phyloP scores from a whole-genome alignment of 345 rosid species.

The Acer campestre region DNA sequence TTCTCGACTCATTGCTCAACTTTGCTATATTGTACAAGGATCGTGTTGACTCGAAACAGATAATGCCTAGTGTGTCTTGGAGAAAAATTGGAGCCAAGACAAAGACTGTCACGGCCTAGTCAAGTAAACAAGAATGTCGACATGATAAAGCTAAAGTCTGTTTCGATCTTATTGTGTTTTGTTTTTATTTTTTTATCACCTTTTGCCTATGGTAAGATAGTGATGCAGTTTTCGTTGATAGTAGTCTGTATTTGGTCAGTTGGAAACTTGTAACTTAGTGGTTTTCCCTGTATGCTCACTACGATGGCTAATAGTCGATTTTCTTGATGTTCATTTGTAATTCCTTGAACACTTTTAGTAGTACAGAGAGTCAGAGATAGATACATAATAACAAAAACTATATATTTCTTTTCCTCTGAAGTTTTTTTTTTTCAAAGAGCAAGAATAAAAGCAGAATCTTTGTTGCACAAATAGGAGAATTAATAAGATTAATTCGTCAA shows the following conservation, averaged over 20 bases:
- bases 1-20: slow-evolving; percentile 90
- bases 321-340: no score
- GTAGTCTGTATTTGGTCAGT: not conserved
- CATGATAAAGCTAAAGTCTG: not conserved
- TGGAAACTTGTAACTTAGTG: not conserved
- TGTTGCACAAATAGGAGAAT: not conserved
- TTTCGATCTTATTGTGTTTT: not conserved
- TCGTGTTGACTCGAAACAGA: slow-evolving; percentile 83
- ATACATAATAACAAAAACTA: not conserved
- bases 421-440: not conserved
- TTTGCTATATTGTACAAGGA: slow-evolving; percentile 76
- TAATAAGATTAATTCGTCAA: slow-evolving; percentile 7
- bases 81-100: slow-evolving; percentile 81
- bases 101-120: slow-evolving; percentile 60
- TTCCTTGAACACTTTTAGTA: no score
- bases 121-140: not conserved
- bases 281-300: not conserved
- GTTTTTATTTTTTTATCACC: not conserved
- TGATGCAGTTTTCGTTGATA: slow-evolving; percentile 6
- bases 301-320: no score
- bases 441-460: not conserved
- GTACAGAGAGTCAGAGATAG: not conserved
- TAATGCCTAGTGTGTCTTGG: slow-evolving; percentile 97
- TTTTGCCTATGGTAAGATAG: not conserved
- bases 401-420: no score